Percentiles rank a stretch among this genome's conserved stretches.
These are phyloP conservation scores for Lachnum nothofagi DNA, from an alignment of 2,329 filamentous ascomycete genomes.

Conservation along the genomic window DNA sequence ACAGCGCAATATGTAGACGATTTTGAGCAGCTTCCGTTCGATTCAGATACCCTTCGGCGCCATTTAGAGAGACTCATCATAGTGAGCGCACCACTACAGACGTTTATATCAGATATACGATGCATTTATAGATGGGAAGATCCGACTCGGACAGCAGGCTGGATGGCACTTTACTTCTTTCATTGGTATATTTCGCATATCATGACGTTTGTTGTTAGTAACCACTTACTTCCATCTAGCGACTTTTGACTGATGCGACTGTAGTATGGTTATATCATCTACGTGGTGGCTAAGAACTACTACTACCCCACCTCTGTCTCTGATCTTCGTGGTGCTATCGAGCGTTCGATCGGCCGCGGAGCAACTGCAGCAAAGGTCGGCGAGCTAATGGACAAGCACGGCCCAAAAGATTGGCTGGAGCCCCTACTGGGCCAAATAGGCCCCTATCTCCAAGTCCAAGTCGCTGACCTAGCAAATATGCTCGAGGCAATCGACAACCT, in stretches of 20 bases:
- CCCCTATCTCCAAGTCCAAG: slow-evolving; percentile 34
- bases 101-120: slow-evolving; percentile 32
- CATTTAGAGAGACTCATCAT: slow-evolving; percentile 35
- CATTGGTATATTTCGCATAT: slow-evolving; percentile 22
- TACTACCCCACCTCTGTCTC: slow-evolving; percentile 15
- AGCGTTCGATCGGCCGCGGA: slow-evolving; percentile 31
- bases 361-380: slow-evolving; percentile 31
- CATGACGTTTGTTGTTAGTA: slow-evolving; percentile 22
- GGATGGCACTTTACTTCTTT: slow-evolving; percentile 22
- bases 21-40: slow-evolving; percentile 22
- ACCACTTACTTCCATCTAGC: slow-evolving; percentile 4
- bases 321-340: slow-evolving; percentile 24
- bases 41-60: slow-evolving; percentile 28
- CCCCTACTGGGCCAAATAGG: slow-evolving; percentile 24
- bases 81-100: slow-evolving; percentile 35
- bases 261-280: slow-evolving; percentile 21
- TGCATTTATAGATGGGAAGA: slow-evolving; percentile 36
- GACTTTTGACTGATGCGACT: not conserved
- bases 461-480: slow-evolving; percentile 33
- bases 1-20: slow-evolving; percentile 35
- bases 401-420: slow-evolving; percentile 33
- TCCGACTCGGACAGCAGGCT: slow-evolving; percentile 30
- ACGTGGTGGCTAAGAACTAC: slow-evolving; percentile 18
- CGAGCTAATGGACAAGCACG: slow-evolving; percentile 36
- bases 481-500: slow-evolving; percentile 36